Percentiles rank a stretch among this genome's conserved stretches.
Conservation (phyloP, 164 flowering plant genomes). For the Vitis cinerea region DNA sequence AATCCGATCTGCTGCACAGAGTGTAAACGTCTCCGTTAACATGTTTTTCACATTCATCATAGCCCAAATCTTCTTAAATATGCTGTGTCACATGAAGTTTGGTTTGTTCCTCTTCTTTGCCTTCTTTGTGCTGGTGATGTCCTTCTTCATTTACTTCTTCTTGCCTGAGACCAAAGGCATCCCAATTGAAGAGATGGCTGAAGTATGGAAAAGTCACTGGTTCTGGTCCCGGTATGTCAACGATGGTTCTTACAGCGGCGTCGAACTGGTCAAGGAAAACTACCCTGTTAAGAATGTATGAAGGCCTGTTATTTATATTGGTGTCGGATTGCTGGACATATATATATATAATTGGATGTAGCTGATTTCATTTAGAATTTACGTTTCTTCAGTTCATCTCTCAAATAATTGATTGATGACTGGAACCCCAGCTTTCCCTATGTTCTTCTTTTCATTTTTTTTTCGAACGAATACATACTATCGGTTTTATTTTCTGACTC, state of each 20-base stretch:
- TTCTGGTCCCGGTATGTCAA: slow-evolving; percentile 61
- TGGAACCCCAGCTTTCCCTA: too few relatives aligned
- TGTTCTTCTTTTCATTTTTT: too few relatives aligned
- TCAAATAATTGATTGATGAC: too few relatives aligned
- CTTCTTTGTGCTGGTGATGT: slow-evolving; percentile 58
- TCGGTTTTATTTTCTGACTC: too few relatives aligned
- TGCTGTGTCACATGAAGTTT: slow-evolving; percentile 86
- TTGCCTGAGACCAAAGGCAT: slow-evolving; percentile 83
- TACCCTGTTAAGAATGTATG: slow-evolving; percentile 11
- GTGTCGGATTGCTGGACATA: neutral
- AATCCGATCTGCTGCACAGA: slow-evolving; percentile 84
- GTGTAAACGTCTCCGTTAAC: slow-evolving; percentile 75
- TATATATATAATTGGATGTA: too few relatives aligned
- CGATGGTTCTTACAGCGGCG: slow-evolving; percentile 22
- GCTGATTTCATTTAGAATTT: too few relatives aligned
- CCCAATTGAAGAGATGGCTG: slow-evolving; percentile 76
- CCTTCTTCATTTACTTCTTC: slow-evolving; percentile 55
- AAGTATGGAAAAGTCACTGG: slow-evolving; percentile 80
- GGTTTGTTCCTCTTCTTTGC: slow-evolving; percentile 84
- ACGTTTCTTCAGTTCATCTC: too few relatives aligned
- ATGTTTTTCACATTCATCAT: slow-evolving; percentile 82
- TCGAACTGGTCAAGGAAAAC: slow-evolving; percentile 29
- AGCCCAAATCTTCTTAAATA: slow-evolving; percentile 68
- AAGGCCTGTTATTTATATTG: neutral
- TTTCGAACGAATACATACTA: too few relatives aligned